Conservation (phyloP, 2,329 filamentous ascomycete species). For the Fusarium hostae region DNA sequence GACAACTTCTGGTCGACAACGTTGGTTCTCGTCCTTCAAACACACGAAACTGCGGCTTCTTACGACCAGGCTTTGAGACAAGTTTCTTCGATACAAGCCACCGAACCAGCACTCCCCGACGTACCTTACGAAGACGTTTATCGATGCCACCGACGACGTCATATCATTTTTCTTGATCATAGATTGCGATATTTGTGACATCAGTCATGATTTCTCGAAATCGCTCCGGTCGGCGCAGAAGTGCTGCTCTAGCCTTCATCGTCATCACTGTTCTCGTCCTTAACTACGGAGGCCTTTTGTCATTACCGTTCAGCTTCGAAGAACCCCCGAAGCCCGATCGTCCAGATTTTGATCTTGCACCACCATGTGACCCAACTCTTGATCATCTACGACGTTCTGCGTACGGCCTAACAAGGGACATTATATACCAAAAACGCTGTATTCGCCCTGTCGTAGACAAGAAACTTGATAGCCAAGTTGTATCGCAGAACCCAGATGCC, state of each 20-base stretch:
- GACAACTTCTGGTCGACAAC: not conserved
- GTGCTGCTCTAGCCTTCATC: constrained; percentile 13
- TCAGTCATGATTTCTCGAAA: constrained; percentile 29
- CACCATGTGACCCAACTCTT: constrained; percentile 43
- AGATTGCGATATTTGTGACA: constrained; percentile 5
- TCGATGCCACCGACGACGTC: constrained; percentile 9
- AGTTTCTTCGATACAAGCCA: not conserved
- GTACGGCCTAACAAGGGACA: constrained; percentile 53
- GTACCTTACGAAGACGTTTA: not conserved
- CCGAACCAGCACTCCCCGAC: not conserved
- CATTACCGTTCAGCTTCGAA: constrained; percentile 39
- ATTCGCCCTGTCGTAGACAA: constrained; percentile 52
- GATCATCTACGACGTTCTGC: constrained; percentile 46
- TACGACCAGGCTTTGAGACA: not conserved
- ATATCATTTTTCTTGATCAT: constrained; percentile 1
- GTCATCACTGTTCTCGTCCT: constrained; percentile 21
- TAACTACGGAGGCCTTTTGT: constrained; percentile 20
- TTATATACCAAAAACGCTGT: constrained; percentile 59
- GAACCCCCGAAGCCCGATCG: constrained; percentile 31
- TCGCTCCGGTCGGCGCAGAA: constrained; percentile 33
- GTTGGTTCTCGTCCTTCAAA: not conserved
- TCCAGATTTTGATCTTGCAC: constrained; percentile 31
- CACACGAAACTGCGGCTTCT: not conserved
- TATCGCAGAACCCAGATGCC: constrained; percentile 52
- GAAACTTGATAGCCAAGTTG: constrained; percentile 50